Base-by-base conservation (phyloP, 1,284 basidiomycete genomes). In the Ceratobasidium sp. region DNA sequence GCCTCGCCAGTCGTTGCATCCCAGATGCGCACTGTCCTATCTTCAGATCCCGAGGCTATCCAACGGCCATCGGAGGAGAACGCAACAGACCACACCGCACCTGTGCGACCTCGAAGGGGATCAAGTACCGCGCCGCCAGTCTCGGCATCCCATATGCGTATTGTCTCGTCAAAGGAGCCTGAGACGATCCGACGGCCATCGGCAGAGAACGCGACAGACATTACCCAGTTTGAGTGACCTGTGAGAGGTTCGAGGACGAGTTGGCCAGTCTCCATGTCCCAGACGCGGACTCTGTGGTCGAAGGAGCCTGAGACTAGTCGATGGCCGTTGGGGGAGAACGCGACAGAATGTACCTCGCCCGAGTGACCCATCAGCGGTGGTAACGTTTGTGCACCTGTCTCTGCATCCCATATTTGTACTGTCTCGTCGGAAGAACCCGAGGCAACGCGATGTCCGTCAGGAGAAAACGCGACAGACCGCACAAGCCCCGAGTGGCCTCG, bases 21-120 rank as follows among this genome's bases (percentile, higher is more conserved):
- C 94, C 95, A 97, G 68, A 92, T 88, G 80, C 95, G 93, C 75
- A 97, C 82, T 31, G 92, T 94, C 84, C 92, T 92, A 80, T 97
- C 95, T 77, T 96, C 83, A 76, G 90, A 92, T 16, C 93, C 94
- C 65, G 90, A 92, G 27, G 96, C 88, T 54, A 97, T 83, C 4
- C 88, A 87, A 77, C 87, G 89, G 37, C 94, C 93, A 78, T 94
- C 93, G 0, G 92, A 92, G 0, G 92, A 92, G 82, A 96, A 96
- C n/a, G 89, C 89, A 41, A 96, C 94, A 46, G 86, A 88, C 82
- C 92, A 92, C 56, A 93, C 93, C 74, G 90, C 92, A 80, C 96
- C 93, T 78, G 87, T 88, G 82, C 96, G 95, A 1, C 92, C 92
- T 76, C 88, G 86, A 74, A 96, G 84, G 34, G 90, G 84, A 80